Conservation (phyloP, 2,329 filamentous ascomycete species). For the Aspergillus piperis region DNA sequence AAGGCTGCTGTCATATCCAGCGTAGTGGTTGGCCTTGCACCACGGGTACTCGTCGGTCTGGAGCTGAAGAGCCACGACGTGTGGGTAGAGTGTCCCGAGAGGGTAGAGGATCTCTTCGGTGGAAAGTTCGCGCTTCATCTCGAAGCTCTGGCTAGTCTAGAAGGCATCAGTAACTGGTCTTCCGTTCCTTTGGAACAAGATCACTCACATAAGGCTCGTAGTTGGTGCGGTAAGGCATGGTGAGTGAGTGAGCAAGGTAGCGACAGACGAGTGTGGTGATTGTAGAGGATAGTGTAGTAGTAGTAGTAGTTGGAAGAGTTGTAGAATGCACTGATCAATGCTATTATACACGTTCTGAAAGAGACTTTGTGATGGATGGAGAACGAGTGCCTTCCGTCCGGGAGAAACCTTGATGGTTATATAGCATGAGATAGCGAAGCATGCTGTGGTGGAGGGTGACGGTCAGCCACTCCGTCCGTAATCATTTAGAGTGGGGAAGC, state of each 20-base stretch:
- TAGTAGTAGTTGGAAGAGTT: background rate
- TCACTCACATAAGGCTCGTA: conserved; percentile 42
- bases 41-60: conserved; percentile 33
- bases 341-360: conserved; percentile 6
- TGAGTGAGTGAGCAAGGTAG: conserved; percentile 12
- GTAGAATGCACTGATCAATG: conserved; percentile 1
- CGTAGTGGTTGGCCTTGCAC: conserved; percentile 29
- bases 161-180: conserved; percentile 9
- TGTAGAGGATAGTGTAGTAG: background rate
- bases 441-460: conserved; percentile 14
- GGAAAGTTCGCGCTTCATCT: conserved; percentile 29
- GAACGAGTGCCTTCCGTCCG: conserved; percentile 10
- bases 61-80: conserved; percentile 39
- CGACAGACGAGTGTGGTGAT: background rate
- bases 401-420: conserved; percentile 22
- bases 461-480: conserved; percentile 5
- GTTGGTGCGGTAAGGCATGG: conserved; percentile 43
- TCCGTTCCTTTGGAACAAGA: background rate
- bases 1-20: conserved; percentile 33
- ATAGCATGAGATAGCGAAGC: conserved; percentile 16
- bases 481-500: conserved; percentile 9
- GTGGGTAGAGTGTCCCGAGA: conserved; percentile 38
- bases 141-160: conserved; percentile 30
- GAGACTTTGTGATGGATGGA: conserved; percentile 5
- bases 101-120: conserved; percentile 35